Base-by-base conservation (phyloP, 2,329 filamentous ascomycete species). In the Calonectria pauciramosa region DNA sequence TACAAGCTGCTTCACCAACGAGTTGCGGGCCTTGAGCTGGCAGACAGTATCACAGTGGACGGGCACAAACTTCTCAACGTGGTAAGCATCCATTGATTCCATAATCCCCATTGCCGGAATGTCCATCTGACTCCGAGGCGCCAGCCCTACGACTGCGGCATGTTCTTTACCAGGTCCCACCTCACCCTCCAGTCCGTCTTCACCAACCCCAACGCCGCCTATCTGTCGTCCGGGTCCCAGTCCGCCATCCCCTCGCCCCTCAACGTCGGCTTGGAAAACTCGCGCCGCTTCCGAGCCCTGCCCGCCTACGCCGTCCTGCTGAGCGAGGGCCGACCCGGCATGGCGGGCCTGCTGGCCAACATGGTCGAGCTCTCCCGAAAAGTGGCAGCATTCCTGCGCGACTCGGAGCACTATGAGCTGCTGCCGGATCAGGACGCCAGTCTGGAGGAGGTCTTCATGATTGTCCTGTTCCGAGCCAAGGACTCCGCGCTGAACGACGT, bases 1-100 rank as follows among this genome's bases (percentile, higher is more conserved):
- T 96, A 94, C 81, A 82, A 85, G 3, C 72, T 83, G 16, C 86
- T 91, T 75, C 92, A 85, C 72, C 85, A 82, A 44, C 88, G 85
- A 73, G 89, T 86, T 1, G 88, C 90, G 5, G 95, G 94, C 0
- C 84, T 98, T 16, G 93, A 98, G 75, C 87, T 98, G 3, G 95
- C 94, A 4, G 95, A 98, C 82, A 97, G 95, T 66, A 96, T 98
- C 78, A 93, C 95, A 0, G 93, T 94, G 3, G 96, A 98, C 81
- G 94, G 91, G 0, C 96, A 99, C 84, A 98, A 98, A 82, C 86
- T 98, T n/a, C 90, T 99, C 75, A 98, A 98, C 79, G 95, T 98
- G 59, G 92, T 93, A 84, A 74, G 91, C 89, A 36, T 75, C 23
- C 56, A 67, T 71, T 23, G 23, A 52, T n/a, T 34, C 51, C 34